phyloP scores from a whole-genome alignment of 129 eudicot species.

The carrot (Daucus carota) region DH1_v3.0 NC_030387.2:39642001-39642500 shows the following conservation, averaged over 20 bases:
- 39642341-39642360: neutral
- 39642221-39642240: no score
- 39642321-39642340: neutral
- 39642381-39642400: constrained; percentile 84
- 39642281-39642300: no score
- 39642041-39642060: neutral
- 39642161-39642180: neutral
- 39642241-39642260: neutral
- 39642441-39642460: constrained; percentile 93
- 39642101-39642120: neutral
- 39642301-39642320: neutral
- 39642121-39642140: constrained; percentile 6
- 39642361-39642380: constrained; percentile 36
- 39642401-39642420: constrained; percentile 64
- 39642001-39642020: neutral
- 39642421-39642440: constrained; percentile 56
- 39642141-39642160: neutral
- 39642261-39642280: neutral
- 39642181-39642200: neutral
- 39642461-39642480: constrained; percentile 59
- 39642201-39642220: neutral
- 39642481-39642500: constrained; percentile 3
- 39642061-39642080: neutral
- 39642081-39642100: neutral
- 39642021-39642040: neutral